These are phyloP conservation scores for Aspergillus tamarii DNA, from an alignment of 2,329 filamentous ascomycete genomes.

Conservation along the genomic window DNA sequence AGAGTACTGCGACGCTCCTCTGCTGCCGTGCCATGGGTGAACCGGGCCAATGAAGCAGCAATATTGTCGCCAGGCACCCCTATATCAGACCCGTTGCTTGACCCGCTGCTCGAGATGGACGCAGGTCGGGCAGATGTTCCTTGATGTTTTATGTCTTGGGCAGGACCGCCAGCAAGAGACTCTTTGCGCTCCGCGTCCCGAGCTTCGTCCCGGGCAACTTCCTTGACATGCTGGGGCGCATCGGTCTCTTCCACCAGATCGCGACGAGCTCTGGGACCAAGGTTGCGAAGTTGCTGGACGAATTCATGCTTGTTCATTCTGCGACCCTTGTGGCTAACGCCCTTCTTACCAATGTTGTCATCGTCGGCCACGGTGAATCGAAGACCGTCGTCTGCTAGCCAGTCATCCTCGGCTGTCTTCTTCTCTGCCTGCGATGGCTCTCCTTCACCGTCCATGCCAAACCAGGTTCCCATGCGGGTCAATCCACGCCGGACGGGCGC, in stretches of 20 bases:
- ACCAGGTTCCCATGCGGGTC: constrained; percentile 64
- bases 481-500: constrained; percentile 55
- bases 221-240: constrained; percentile 43
- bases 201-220: constrained; percentile 38
- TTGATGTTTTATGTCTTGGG: constrained; percentile 19
- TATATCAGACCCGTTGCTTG: constrained; percentile 28
- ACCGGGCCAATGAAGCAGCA: constrained; percentile 40
- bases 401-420: constrained; percentile 35
- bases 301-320: constrained; percentile 69
- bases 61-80: constrained; percentile 39
- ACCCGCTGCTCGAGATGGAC: constrained; percentile 29
- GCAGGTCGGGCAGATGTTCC: constrained; percentile 16
- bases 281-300: constrained; percentile 62
- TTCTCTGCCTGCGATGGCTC: constrained; percentile 35
- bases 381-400: constrained; percentile 54
- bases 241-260: constrained; percentile 48
- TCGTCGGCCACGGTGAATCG: constrained; percentile 63
- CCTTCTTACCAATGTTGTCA: constrained; percentile 37
- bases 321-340: constrained; percentile 52
- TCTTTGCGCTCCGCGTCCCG: constrained; percentile 29
- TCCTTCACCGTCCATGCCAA: constrained; percentile 45
- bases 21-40: constrained; percentile 40
- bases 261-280: constrained; percentile 62
- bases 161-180: constrained; percentile 22
- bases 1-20: constrained; percentile 44